phyloP scores from a whole-genome alignment of 2,329 filamentous ascomycete genomes.

The Penicillium sp. region DNA sequence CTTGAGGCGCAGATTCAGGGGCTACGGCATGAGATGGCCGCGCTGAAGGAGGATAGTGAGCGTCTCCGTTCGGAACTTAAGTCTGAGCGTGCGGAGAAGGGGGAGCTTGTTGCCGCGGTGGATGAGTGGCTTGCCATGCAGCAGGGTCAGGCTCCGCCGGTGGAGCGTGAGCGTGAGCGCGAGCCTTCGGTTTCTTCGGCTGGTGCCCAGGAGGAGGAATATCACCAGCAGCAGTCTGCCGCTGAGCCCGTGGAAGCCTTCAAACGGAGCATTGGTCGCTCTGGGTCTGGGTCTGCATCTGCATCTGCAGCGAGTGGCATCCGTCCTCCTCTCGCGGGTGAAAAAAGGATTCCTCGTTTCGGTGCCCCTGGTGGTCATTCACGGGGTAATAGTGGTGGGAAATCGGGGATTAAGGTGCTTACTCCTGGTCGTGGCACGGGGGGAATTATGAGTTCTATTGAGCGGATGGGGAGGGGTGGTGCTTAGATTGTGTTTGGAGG shows the following conservation, averaged over 20 bases:
- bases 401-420: slow-evolving; percentile 39
- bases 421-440: slow-evolving; percentile 54
- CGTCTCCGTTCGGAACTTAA: slow-evolving; percentile 61
- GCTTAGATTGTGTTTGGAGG: background rate
- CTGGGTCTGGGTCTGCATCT: slow-evolving; percentile 19
- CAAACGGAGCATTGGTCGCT: slow-evolving; percentile 28
- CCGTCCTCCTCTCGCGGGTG: slow-evolving; percentile 32
- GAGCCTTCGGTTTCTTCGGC: slow-evolving; percentile 23
- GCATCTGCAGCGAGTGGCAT: slow-evolving; percentile 26
- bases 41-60: slow-evolving; percentile 70
- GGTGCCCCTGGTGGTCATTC: slow-evolving; percentile 32
- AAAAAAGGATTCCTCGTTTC: slow-evolving; percentile 36
- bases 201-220: slow-evolving; percentile 14
- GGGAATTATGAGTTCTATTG: slow-evolving; percentile 81
- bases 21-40: slow-evolving; percentile 70
- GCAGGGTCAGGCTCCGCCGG: slow-evolving; percentile 21
- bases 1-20: slow-evolving; percentile 74
- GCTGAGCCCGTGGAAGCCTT: slow-evolving; percentile 22
- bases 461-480: slow-evolving; percentile 72
- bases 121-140: slow-evolving; percentile 50
- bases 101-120: slow-evolving; percentile 50
- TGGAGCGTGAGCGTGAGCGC: slow-evolving; percentile 11
- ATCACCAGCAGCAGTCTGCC: slow-evolving; percentile 5
- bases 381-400: slow-evolving; percentile 40
- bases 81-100: slow-evolving; percentile 52